Evolutionary conservation across 176 grass and related monocot genomes (phyloP).

Genomic region (Oryza punctata): DNA sequence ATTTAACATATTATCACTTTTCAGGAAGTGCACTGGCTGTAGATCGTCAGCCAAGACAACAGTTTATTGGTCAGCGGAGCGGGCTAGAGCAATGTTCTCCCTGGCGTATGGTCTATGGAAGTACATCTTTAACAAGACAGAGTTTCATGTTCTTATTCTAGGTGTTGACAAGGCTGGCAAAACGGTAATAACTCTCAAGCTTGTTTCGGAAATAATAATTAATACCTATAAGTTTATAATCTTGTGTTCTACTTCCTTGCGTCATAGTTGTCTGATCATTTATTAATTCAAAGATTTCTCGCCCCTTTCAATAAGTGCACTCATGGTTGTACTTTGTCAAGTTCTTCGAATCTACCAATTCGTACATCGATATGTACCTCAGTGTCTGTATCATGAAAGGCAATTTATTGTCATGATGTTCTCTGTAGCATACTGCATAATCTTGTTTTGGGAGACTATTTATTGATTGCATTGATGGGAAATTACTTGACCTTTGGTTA

Average conservation of each 20-base stretch:
- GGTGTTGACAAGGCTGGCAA: conserved; percentile 87
- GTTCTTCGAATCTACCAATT: not conserved
- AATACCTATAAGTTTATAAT: not conserved
- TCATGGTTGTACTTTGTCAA: not conserved
- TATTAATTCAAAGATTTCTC: not conserved
- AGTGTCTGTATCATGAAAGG: not conserved
- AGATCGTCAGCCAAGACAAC: not conserved
- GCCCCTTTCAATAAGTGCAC: not conserved
- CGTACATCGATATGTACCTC: not conserved
- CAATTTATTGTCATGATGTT: not conserved
- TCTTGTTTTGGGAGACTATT: not conserved
- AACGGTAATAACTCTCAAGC: conserved; percentile 54
- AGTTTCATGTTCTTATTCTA: conserved; percentile 84
- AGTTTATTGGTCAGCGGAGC: not conserved
- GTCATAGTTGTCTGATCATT: not conserved
- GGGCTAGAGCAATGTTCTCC: conserved; percentile 72
- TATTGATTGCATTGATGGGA: conserved; percentile 7
- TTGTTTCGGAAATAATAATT: not conserved
- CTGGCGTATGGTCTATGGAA: conserved; percentile 92
- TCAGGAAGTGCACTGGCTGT: conserved; percentile 9
- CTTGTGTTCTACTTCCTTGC: not conserved
- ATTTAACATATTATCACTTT: not conserved
- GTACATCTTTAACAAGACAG: conserved; percentile 81
- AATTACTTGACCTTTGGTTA: not conserved
- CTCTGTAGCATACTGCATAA: not conserved